Conservation (phyloP, 805 yeast genomes). For the Kuraishia piskuri region DNA sequence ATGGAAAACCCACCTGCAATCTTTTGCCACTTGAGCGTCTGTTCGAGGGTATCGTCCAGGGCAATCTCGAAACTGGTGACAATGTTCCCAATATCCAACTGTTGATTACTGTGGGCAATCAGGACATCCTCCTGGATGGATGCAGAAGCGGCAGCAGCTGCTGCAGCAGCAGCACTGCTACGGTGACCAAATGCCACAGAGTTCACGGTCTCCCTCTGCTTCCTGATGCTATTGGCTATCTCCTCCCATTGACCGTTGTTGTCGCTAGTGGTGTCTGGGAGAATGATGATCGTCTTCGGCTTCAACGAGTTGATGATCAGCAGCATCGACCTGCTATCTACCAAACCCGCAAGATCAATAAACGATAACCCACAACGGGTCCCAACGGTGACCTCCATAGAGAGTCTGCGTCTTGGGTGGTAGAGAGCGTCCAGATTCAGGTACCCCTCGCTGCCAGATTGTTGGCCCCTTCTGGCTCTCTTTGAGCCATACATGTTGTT, state of each 20-base stretch:
- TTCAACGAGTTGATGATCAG: conserved; percentile 72
- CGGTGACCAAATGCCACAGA: neutral
- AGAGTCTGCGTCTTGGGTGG: conserved; percentile 40
- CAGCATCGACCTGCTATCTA: conserved; percentile 73
- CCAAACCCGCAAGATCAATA: conserved; percentile 77
- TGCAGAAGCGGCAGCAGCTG: conserved; percentile 3
- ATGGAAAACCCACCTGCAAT: conserved; percentile 74
- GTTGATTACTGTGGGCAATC: conserved; percentile 27
- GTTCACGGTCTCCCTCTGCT: neutral
- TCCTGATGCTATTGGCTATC: conserved; percentile 4
- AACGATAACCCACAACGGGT: conserved; percentile 66
- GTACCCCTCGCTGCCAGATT: conserved; percentile 10
- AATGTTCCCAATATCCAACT: conserved; percentile 43
- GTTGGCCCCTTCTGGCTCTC: conserved; percentile 17
- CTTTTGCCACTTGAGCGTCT: conserved; percentile 72
- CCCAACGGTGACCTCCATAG: conserved; percentile 25
- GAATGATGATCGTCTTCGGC: conserved; percentile 62
- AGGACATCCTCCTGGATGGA: conserved; percentile 17
- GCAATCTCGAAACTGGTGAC: conserved; percentile 49
- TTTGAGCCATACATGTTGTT: conserved; percentile 24
- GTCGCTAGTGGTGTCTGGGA: conserved; percentile 15
- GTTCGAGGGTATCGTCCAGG: conserved; percentile 55
- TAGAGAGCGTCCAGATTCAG: conserved; percentile 38
- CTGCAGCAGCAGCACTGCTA: neutral
- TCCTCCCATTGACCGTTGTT: conserved; percentile 14